Conservation (phyloP, 805 yeast species). For the Saturnispora hagleri region DNA sequence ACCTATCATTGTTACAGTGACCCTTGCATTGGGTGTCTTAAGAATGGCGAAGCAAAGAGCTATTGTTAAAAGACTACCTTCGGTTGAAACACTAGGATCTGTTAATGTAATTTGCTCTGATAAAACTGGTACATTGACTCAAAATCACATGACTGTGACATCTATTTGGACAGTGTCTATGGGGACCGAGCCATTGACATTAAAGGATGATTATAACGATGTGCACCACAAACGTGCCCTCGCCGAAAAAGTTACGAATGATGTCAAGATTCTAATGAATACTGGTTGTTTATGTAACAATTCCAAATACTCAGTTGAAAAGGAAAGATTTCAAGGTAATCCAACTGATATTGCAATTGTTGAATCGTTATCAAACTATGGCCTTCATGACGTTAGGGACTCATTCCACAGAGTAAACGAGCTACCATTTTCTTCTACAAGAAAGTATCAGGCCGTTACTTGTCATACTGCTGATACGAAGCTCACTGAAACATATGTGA, state of each 20-base stretch:
- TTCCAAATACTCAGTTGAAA: constrained; percentile 58
- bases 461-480: constrained; percentile 49
- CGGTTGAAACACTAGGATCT: constrained; percentile 91
- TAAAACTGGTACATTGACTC: constrained; percentile 85
- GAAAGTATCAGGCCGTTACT: constrained; percentile 87
- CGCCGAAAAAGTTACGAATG: constrained; percentile 41
- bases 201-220: background rate
- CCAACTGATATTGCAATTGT: constrained; percentile 91
- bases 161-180: constrained; percentile 71
- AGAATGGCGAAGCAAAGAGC: constrained; percentile 95
- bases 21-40: constrained; percentile 89
- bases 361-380: constrained; percentile 64
- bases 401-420: constrained; percentile 56
- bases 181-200: constrained; percentile 21
- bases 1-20: constrained; percentile 96
- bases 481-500: constrained; percentile 55
- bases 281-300: constrained; percentile 71
- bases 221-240: constrained; percentile 29
- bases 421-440: constrained; percentile 71
- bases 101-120: constrained; percentile 91
- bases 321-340: constrained; percentile 71
- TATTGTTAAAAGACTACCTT: constrained; percentile 86
- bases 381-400: constrained; percentile 60
- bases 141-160: constrained; percentile 84
- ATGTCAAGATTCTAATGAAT: constrained; percentile 47